These are phyloP conservation scores for Plicaturopsis crispa DNA, from an alignment of 768 basidiomycete genomes.

Conservation along the genomic window DNA sequence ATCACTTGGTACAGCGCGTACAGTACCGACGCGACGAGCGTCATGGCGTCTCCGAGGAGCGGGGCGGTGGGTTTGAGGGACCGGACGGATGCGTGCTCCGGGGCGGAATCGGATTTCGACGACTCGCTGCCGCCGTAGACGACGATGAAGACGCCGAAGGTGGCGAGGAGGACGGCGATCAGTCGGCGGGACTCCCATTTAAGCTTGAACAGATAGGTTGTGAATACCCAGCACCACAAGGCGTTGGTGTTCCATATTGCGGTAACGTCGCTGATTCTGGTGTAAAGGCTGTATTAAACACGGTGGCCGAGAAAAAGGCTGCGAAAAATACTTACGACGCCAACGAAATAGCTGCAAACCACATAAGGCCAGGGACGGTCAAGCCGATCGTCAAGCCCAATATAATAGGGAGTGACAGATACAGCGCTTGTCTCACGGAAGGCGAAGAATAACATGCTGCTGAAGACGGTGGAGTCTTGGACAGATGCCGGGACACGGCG, in stretches of 20 bases:
- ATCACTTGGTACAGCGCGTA: constrained; percentile 80
- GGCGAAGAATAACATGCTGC: not conserved
- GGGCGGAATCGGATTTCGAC: constrained; percentile 7
- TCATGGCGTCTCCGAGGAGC: constrained; percentile 66
- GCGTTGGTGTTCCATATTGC: constrained; percentile 86
- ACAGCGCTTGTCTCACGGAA: not conserved
- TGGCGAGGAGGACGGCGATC: constrained; percentile 72
- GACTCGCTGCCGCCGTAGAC: constrained; percentile 52
- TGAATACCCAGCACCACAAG: constrained; percentile 86
- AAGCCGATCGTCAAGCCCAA: constrained; percentile 42
- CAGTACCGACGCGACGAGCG: constrained; percentile 60
- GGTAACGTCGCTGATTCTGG: constrained; percentile 78
- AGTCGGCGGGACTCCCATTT: constrained; percentile 60
- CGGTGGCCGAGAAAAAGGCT: constrained; percentile 1
- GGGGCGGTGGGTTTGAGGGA: constrained; percentile 35
- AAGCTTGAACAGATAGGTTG: constrained; percentile 60
- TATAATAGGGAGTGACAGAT: constrained; percentile 12
- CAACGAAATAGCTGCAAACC: constrained; percentile 67
- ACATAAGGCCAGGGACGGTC: constrained; percentile 58
- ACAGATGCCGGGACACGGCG: constrained; percentile 42
- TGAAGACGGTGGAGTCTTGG: not conserved
- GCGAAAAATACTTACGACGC: constrained; percentile 50
- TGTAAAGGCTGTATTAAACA: constrained; percentile 8
- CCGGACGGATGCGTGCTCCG: constrained; percentile 11
- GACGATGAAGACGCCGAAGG: constrained; percentile 70